Evolutionary conservation across 2,329 filamentous ascomycete genomes (phyloP).

Genomic region (Biscogniauxia mediterranea): DNA sequence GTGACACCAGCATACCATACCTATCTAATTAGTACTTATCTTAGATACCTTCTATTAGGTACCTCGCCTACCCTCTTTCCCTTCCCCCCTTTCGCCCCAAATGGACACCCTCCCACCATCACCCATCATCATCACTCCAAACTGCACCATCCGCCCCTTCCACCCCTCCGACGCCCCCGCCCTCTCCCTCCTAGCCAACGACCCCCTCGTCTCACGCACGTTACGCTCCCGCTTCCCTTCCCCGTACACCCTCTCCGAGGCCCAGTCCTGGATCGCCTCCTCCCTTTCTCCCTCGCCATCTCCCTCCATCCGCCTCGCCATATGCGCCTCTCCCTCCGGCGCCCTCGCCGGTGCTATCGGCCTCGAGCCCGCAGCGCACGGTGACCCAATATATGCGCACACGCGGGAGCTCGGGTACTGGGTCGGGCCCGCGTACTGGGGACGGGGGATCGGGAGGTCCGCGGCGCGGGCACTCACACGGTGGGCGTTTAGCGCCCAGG

Average conservation of each 20-base stretch:
- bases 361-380: conserved; percentile 29
- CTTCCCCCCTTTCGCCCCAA: not conserved
- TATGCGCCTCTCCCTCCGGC: conserved; percentile 5
- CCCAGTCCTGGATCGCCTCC: conserved; percentile 37
- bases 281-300: not conserved
- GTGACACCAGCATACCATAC: no score
- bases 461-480: conserved; percentile 37
- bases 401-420: conserved; percentile 44
- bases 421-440: conserved; percentile 42
- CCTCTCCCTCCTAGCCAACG: conserved; percentile 37
- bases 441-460: conserved; percentile 44
- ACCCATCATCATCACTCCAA: conserved; percentile 30
- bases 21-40: no score
- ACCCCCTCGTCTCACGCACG: conserved; percentile 33
- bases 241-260: conserved; percentile 44
- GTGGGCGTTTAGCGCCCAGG: conserved; percentile 41
- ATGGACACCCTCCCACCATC: conserved; percentile 4
- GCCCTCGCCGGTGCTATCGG: conserved; percentile 42
- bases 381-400: conserved; percentile 22
- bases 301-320: not conserved
- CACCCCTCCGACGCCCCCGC: conserved; percentile 37
- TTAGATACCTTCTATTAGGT: no score
- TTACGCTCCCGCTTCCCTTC: conserved; percentile 46
- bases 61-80: not conserved
- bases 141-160: conserved; percentile 41